phyloP scores from a whole-genome alignment of 805 yeast species.

The Candida mattraensis region DNA sequence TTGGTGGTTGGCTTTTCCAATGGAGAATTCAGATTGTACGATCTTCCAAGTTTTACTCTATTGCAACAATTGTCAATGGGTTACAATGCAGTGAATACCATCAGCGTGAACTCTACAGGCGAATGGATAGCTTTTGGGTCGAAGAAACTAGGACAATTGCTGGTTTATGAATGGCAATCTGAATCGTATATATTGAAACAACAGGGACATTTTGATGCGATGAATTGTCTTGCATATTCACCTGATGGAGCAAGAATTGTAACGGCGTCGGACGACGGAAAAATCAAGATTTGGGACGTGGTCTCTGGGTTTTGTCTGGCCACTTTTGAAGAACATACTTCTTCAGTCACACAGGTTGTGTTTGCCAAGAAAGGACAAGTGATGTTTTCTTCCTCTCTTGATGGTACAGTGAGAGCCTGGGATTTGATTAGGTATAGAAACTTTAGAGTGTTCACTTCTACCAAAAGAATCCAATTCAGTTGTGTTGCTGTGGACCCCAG shows the following conservation, averaged over 20 bases:
- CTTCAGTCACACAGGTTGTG: constrained; percentile 83
- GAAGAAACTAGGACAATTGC: constrained; percentile 81
- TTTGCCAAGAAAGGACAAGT: constrained; percentile 92
- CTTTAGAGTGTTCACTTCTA: constrained; percentile 91
- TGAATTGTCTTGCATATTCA: constrained; percentile 81
- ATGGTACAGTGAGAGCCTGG: constrained; percentile 98
- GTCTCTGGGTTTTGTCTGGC: constrained; percentile 88
- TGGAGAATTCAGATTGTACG: constrained; percentile 91
- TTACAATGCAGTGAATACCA: constrained; percentile 82
- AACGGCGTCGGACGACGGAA: constrained; percentile 96
- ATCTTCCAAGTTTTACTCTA: constrained; percentile 74
- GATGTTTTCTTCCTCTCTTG: constrained; percentile 85
- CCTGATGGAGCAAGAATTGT: constrained; percentile 93
- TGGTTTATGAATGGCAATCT: constrained; percentile 98
- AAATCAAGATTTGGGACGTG: constrained; percentile 95
- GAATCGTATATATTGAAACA: constrained; percentile 94
- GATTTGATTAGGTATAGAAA: constrained; percentile 90
- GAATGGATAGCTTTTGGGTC: constrained; percentile 99
- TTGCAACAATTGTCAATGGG: constrained; percentile 91
- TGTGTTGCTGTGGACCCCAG: constrained; percentile 94
- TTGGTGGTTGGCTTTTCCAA: constrained; percentile 86
- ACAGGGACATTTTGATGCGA: constrained; percentile 94
- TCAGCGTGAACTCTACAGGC: constrained; percentile 76
- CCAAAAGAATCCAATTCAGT: constrained; percentile 82
- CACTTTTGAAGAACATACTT: constrained; percentile 87